Evolutionary conservation across 1,139 yeast species (phyloP).

Genomic region (Candida pseudoviswanathii): DNA sequence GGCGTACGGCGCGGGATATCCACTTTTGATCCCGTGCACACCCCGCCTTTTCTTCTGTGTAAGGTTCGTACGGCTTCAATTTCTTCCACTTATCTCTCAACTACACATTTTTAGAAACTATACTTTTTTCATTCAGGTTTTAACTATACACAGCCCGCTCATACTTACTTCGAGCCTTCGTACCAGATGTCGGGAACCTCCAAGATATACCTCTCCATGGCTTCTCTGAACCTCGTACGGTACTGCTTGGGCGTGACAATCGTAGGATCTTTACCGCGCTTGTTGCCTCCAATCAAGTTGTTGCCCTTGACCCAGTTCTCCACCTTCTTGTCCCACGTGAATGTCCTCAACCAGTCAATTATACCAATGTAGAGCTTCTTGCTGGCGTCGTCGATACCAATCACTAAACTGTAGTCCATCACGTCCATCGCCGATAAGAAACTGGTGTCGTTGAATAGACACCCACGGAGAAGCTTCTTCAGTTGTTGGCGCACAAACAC

Average conservation of each 20-base stretch:
- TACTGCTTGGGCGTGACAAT: constrained; percentile 96
- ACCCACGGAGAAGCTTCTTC: constrained; percentile 80
- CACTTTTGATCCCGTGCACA: neutral
- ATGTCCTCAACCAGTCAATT: constrained; percentile 92
- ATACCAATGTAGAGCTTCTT: constrained; percentile 84
- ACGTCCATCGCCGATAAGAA: constrained; percentile 97
- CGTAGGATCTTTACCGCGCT: constrained; percentile 92
- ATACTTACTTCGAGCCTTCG: constrained; percentile 4
- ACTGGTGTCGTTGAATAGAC: constrained; percentile 91
- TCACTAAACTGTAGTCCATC: constrained; percentile 95
- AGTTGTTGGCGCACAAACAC: constrained; percentile 92
- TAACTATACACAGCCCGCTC: too few species aligned
- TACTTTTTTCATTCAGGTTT: neutral
- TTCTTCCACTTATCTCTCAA: neutral
- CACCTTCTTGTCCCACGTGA: constrained; percentile 97
- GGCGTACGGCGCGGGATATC: too few species aligned
- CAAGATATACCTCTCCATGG: constrained; percentile 93
- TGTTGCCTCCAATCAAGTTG: constrained; percentile 76
- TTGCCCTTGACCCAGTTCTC: constrained; percentile 98
- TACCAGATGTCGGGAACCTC: constrained; percentile 94
- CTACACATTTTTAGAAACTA: too few species aligned
- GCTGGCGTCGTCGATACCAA: constrained; percentile 75
- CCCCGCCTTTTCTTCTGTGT: neutral
- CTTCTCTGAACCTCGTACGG: constrained; percentile 90
- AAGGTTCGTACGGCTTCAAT: neutral